phyloP scores from a whole-genome alignment of 2,329 filamentous ascomycete species.

The Trichoderma aggressivum region DNA sequence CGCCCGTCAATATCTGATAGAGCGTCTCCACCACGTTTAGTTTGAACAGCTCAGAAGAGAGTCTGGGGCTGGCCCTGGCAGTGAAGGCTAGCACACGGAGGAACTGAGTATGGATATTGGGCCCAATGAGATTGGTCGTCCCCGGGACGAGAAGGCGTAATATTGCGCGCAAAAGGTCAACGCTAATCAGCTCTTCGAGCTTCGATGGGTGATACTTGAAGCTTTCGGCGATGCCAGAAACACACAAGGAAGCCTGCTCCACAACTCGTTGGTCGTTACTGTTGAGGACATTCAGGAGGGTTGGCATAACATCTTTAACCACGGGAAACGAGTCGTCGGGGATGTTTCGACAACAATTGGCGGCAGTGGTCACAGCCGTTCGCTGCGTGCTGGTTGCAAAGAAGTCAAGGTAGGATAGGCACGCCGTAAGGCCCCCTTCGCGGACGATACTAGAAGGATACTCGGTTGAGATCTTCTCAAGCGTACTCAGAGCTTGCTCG shows the following conservation, averaged over 20 bases:
- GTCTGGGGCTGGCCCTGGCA: conserved; percentile 78
- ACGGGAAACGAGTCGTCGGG: conserved; percentile 89
- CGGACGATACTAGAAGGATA: conserved; percentile 94
- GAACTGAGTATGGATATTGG: conserved; percentile 95
- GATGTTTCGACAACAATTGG: conserved; percentile 97
- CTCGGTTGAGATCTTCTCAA: conserved; percentile 96
- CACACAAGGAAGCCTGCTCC: conserved; percentile 92
- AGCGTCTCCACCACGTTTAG: conserved; percentile 96
- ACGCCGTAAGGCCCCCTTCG: conserved; percentile 93
- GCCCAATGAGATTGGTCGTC: conserved; percentile 90
- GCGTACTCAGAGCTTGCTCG: conserved; percentile 91
- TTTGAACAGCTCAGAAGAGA: conserved; percentile 88
- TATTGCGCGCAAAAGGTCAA: conserved; percentile 79
- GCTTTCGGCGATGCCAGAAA: conserved; percentile 93
- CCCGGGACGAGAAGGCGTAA: conserved; percentile 86
- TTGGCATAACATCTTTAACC: conserved; percentile 94
- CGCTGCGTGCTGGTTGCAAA: conserved; percentile 96
- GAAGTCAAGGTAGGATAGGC: conserved; percentile 92
- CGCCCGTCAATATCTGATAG: conserved; percentile 94
- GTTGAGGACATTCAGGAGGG: conserved; percentile 79
- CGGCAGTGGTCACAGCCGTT: conserved; percentile 93
- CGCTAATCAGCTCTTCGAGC: conserved; percentile 87
- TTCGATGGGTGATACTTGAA: conserved; percentile 87
- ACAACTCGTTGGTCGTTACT: conserved; percentile 97
- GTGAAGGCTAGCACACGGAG: conserved; percentile 87